Conservation (phyloP, 129 eudicot species). For the Oenanthe sinensis region DNA sequence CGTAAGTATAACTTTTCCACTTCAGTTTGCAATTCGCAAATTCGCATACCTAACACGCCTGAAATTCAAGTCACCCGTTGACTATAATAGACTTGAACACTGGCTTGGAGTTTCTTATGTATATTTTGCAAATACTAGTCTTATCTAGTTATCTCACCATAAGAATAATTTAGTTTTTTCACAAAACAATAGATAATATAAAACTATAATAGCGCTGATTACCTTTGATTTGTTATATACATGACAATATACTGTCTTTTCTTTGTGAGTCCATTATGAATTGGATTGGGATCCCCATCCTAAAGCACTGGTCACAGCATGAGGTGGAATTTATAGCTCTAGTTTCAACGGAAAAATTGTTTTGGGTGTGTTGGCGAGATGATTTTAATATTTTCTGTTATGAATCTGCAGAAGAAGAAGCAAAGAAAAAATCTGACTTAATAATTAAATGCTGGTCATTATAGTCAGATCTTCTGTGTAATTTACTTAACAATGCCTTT, state of each 20-base stretch:
- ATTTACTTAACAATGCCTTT: neutral
- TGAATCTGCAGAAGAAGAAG: neutral
- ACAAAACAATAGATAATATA: too few species aligned
- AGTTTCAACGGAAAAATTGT: neutral
- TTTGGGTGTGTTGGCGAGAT: neutral
- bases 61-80: neutral
- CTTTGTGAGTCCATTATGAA: neutral
- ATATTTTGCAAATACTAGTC: neutral
- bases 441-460: neutral
- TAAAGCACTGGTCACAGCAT: neutral
- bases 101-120: neutral
- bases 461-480: neutral
- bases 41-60: neutral
- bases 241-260: neutral
- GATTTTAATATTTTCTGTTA: neutral
- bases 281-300: neutral
- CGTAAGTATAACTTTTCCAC: slow-evolving; percentile 40
- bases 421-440: neutral
- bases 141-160: too few species aligned
- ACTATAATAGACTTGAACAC: neutral
- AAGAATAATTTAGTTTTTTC: neutral
- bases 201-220: neutral
- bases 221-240: neutral
- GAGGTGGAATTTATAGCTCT: neutral
- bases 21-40: neutral